phyloP scores from a whole-genome alignment of 2,329 filamentous ascomycete genomes.

The Ilyonectria sp. region DNA sequence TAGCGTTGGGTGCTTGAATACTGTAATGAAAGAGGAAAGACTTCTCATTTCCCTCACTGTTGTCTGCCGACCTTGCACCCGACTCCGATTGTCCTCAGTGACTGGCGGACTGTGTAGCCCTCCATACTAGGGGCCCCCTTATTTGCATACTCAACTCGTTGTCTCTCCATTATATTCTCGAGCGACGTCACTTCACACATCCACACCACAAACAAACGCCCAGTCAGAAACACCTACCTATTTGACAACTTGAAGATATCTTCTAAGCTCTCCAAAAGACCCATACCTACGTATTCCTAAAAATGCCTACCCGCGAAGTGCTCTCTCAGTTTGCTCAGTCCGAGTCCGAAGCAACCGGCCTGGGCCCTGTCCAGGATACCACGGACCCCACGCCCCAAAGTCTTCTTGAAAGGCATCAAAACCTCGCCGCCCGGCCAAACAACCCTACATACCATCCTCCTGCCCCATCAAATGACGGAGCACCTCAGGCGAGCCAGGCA shows the following conservation, averaged over 20 bases:
- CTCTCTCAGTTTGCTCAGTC: constrained; percentile 36
- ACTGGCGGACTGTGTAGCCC: no score
- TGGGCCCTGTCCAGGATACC: constrained; percentile 41
- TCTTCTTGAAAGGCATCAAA: constrained; percentile 46
- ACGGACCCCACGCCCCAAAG: constrained; percentile 36
- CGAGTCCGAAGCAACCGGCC: constrained; percentile 33
- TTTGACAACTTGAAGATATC: not conserved
- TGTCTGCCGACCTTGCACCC: no score
- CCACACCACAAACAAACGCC: not conserved
- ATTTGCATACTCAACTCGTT: no score
- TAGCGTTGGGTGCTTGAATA: no score
- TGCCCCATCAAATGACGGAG: constrained; percentile 12
- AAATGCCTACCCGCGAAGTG: constrained; percentile 45
- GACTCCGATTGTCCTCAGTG: not conserved
- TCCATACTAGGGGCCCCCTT: not conserved
- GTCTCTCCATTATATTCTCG: not conserved
- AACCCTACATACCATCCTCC: constrained; percentile 10
- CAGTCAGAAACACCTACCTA: not conserved
- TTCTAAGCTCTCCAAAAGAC: not conserved
- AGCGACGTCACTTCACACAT: not conserved
- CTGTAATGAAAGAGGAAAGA: no score
- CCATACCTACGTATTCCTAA: not conserved
- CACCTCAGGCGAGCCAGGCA: constrained; percentile 35
- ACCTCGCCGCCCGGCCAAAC: constrained; percentile 41
- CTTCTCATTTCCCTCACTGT: no score